These are phyloP conservation scores for Amanita molliuscula DNA, from an alignment of 768 basidiomycete species.

Conservation along the genomic window DNA sequence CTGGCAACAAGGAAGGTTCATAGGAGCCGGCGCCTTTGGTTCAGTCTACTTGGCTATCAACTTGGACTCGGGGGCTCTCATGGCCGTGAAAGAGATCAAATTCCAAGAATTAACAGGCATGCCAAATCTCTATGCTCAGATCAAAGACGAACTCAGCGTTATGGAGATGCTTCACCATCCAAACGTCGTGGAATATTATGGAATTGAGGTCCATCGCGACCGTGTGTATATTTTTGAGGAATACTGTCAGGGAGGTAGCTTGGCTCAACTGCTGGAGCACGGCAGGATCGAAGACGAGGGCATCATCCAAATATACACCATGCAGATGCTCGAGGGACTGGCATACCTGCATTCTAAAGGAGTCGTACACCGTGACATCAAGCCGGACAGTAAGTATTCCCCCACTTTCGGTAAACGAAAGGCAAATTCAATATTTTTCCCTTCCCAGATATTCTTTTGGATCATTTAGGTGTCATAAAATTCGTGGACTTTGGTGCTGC, in stretches of 20 bases:
- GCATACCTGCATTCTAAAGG: constrained; percentile 88
- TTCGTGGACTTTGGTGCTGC: constrained; percentile 97
- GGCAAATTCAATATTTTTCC: background rate
- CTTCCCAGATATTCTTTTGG: constrained; percentile 79
- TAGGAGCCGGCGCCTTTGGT: constrained; percentile 97
- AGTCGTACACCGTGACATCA: constrained; percentile 94
- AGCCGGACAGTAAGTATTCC: constrained; percentile 83
- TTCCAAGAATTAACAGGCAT: constrained; percentile 88
- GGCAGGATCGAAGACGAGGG: constrained; percentile 96
- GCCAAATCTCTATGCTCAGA: constrained; percentile 83
- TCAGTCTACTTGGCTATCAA: constrained; percentile 99
- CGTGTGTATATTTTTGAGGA: constrained; percentile 99
- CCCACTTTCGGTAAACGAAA: background rate
- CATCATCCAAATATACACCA: constrained; percentile 89
- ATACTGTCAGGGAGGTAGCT: constrained; percentile 92
- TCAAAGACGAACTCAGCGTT: constrained; percentile 90
- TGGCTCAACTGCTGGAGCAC: constrained; percentile 81
- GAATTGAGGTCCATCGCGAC: constrained; percentile 97
- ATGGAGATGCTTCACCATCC: constrained; percentile 98
- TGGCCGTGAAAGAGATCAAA: constrained; percentile 99
- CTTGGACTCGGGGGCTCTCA: constrained; percentile 87
- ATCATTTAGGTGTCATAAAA: constrained; percentile 87
- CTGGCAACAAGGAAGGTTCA: constrained; percentile 98
- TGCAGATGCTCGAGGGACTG: constrained; percentile 94
- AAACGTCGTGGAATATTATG: constrained; percentile 97